Evolutionary conservation across 139 green algal genomes (phyloP).

Genomic region (Nannochloris sp.): DNA sequence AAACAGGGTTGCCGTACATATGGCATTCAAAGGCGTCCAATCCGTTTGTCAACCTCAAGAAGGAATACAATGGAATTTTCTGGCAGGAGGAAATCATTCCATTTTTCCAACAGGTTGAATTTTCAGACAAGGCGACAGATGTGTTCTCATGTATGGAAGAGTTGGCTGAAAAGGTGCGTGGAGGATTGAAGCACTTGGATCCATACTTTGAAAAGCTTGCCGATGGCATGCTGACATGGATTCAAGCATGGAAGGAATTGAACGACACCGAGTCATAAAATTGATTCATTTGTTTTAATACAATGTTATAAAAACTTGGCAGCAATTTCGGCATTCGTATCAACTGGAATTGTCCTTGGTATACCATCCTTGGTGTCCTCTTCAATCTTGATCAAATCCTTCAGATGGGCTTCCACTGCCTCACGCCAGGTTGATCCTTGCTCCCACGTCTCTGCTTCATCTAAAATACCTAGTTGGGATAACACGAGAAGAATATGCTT

Average conservation of each 20-base stretch:
- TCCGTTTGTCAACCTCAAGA: slow-evolving; percentile 92
- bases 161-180: slow-evolving; percentile 72
- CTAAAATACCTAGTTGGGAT: slow-evolving; percentile 4
- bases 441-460: slow-evolving; percentile 1
- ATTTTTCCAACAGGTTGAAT: slow-evolving; percentile 76
- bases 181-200: slow-evolving; percentile 74
- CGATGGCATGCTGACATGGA: slow-evolving; percentile 86
- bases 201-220: slow-evolving; percentile 93
- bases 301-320: slow-evolving; percentile 14
- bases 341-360: neutral
- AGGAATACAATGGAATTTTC: slow-evolving; percentile 99
- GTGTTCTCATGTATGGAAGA: slow-evolving; percentile 73
- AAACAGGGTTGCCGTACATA: slow-evolving; percentile 95
- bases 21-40: slow-evolving; percentile 95
- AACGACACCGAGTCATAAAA: slow-evolving; percentile 36
- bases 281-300: neutral
- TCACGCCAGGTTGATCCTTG: neutral
- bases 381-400: slow-evolving; percentile 13
- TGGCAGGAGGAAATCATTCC: slow-evolving; percentile 93
- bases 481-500: slow-evolving; percentile 28
- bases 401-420: slow-evolving; percentile 9
- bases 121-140: slow-evolving; percentile 48
- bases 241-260: slow-evolving; percentile 66
- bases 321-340: slow-evolving; percentile 6
- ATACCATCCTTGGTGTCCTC: neutral